Conservation (phyloP, 805 yeast species). For the Candida lessepsii region DNA sequence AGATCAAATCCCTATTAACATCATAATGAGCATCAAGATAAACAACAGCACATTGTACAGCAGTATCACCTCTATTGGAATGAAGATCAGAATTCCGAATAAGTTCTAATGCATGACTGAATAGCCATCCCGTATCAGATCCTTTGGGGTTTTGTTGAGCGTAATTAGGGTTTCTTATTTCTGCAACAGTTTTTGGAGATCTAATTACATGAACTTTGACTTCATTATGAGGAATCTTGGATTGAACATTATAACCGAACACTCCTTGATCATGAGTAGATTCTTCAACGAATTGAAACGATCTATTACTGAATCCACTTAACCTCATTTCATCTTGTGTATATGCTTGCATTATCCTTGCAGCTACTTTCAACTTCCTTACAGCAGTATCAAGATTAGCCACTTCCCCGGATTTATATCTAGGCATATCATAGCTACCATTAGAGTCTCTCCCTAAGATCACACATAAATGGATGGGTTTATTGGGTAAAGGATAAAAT, state of each 20-base stretch:
- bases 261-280: conserved; percentile 26
- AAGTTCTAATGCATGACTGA: conserved; percentile 77
- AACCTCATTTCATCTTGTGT: conserved; percentile 87
- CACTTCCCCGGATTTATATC: conserved; percentile 50
- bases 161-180: conserved; percentile 70
- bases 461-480: conserved; percentile 79
- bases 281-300: conserved; percentile 71
- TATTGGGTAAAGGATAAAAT: conserved; percentile 57
- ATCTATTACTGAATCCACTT: conserved; percentile 73
- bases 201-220: conserved; percentile 78
- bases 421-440: conserved; percentile 69
- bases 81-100: conserved; percentile 38
- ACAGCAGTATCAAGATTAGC: conserved; percentile 70
- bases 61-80: conserved; percentile 44
- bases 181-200: conserved; percentile 62
- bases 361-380: conserved; percentile 74
- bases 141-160: conserved; percentile 88
- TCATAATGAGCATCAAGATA: conserved; percentile 88
- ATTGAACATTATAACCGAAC: conserved; percentile 43
- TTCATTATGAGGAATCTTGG: conserved; percentile 53
- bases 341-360: conserved; percentile 85
- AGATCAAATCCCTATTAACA: conserved; percentile 49
- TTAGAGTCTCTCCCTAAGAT: conserved; percentile 76
- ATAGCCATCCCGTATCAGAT: conserved; percentile 70
- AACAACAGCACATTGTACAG: conserved; percentile 80